Percentiles rank a stretch among this genome's conserved stretches.
These are phyloP conservation scores for Antarctomyces pellizariae DNA, from an alignment of 495 filamentous ascomycete species.

Conservation along the genomic window DNA sequence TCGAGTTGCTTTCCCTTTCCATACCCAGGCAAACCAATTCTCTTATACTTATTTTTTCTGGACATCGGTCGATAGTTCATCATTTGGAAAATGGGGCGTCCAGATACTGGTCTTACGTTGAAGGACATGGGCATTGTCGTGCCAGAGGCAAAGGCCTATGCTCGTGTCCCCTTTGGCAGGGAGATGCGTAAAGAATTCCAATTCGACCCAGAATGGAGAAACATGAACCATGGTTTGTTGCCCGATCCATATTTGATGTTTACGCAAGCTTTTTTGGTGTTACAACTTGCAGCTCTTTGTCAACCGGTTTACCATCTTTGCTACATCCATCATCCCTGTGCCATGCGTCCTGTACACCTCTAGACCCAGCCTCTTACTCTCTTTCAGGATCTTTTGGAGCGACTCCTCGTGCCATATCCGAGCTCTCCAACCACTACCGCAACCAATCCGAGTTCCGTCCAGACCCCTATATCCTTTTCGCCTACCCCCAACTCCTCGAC, in stretches of 20 bases:
- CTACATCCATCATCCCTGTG: not conserved
- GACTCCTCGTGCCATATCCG: slow-evolving; percentile 34
- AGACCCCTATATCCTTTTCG: slow-evolving; percentile 49
- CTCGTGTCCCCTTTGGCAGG: slow-evolving; percentile 9
- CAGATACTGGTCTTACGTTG: no score
- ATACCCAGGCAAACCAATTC: no score
- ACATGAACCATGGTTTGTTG: slow-evolving; percentile 80
- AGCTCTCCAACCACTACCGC: slow-evolving; percentile 32
- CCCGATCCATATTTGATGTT: no score
- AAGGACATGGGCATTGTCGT: no score
- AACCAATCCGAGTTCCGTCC: slow-evolving; percentile 35
- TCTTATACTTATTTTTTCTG: no score
- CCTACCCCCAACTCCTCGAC: slow-evolving; percentile 32
- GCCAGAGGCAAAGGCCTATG: no score
- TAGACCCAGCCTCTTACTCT: not conserved
- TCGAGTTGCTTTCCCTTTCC: no score
- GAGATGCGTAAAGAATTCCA: slow-evolving; percentile 46
- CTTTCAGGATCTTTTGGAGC: slow-evolving; percentile 55
- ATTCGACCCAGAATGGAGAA: slow-evolving; percentile 39
- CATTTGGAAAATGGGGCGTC: no score
- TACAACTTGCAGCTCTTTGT: no score
- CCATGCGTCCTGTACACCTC: not conserved
- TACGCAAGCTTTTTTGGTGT: no score
- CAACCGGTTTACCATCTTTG: slow-evolving; percentile 2
- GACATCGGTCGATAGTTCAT: no score